A percentile compares a stretch with the other conserved stretches of the same genome.
phyloP scores from a whole-genome alignment of 2,329 filamentous ascomycete genomes.

The Arthrobotrys conoides region DNA sequence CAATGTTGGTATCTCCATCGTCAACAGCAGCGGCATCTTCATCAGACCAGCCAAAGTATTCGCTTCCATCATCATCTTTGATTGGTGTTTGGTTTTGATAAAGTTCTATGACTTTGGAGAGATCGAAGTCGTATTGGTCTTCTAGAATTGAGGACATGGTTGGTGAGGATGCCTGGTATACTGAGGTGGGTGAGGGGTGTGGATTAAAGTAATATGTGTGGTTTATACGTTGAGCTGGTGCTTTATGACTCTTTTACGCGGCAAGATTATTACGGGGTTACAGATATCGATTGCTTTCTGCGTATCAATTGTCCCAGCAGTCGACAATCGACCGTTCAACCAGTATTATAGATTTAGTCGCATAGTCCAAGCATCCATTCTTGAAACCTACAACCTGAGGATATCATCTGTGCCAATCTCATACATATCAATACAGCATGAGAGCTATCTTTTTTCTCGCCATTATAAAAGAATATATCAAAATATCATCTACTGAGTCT shows the following conservation, averaged over 20 bases:
- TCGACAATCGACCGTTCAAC: not conserved
- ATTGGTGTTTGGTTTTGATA: constrained; percentile 32
- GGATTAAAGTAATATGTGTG: not conserved
- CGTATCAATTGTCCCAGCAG: not conserved
- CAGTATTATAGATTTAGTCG: not conserved
- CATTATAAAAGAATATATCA: too few species aligned
- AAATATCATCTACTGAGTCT: not conserved
- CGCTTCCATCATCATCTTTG: constrained; percentile 32
- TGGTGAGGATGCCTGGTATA: not conserved
- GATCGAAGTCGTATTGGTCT: constrained; percentile 35
- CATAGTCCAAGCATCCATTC: not conserved
- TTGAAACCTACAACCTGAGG: not conserved
- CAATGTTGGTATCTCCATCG: not conserved
- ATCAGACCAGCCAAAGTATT: constrained; percentile 54
- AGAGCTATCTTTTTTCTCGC: not conserved
- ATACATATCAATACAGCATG: not conserved
- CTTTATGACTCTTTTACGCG: not conserved
- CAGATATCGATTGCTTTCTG: too few species aligned
- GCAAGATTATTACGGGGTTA: not conserved
- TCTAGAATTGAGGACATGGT: constrained; percentile 14
- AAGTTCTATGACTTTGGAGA: constrained; percentile 46
- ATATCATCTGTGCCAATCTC: not conserved
- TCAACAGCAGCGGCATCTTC: not conserved
- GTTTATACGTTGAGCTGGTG: not conserved
- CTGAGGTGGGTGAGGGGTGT: not conserved